phyloP scores from a whole-genome alignment of 2,329 filamentous ascomycete species.

The Tolypocladium guangdongense region DNA sequence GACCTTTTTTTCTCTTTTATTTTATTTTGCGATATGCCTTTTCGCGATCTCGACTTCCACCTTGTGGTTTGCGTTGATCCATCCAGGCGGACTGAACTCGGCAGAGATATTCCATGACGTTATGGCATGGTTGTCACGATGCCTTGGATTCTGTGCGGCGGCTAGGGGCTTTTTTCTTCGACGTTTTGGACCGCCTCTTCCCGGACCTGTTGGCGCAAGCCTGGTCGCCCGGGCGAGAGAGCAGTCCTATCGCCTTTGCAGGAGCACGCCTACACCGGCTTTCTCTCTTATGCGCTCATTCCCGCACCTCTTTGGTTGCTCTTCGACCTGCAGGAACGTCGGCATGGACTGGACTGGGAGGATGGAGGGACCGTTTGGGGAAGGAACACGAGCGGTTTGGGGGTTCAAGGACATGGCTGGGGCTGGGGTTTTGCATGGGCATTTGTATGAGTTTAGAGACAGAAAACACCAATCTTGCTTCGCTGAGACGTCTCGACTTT shows the following conservation, averaged over 20 bases:
- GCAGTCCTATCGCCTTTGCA: not conserved
- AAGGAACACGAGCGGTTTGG: not conserved
- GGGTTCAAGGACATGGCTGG: not conserved
- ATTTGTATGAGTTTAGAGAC: conserved; percentile 2
- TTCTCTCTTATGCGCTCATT: not conserved
- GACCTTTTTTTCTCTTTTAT: conserved; percentile 5
- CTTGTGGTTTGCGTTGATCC: conserved; percentile 1
- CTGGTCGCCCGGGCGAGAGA: not conserved
- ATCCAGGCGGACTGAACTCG: not conserved
- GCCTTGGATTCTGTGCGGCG: conserved; percentile 3
- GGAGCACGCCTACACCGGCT: not conserved
- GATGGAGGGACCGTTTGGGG: not conserved
- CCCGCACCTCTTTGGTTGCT: not conserved
- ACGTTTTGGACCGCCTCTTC: conserved; percentile 3
- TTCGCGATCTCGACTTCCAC: not conserved
- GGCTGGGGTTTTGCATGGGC: not conserved
- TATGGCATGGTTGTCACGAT: conserved; percentile 13
- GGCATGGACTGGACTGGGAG: not conserved
- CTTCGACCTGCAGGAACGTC: not conserved
- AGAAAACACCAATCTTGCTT: not conserved
- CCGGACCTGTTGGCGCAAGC: not conserved
- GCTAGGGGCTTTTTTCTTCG: conserved; percentile 5
- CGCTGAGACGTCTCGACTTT: not conserved
- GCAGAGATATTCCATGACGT: not conserved
- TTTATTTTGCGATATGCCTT: conserved; percentile 9